Evolutionary conservation across 1,284 basidiomycete species (phyloP), one percentile per base, ranked within the genome.

Genomic region (Irpex lacteus): DNA sequence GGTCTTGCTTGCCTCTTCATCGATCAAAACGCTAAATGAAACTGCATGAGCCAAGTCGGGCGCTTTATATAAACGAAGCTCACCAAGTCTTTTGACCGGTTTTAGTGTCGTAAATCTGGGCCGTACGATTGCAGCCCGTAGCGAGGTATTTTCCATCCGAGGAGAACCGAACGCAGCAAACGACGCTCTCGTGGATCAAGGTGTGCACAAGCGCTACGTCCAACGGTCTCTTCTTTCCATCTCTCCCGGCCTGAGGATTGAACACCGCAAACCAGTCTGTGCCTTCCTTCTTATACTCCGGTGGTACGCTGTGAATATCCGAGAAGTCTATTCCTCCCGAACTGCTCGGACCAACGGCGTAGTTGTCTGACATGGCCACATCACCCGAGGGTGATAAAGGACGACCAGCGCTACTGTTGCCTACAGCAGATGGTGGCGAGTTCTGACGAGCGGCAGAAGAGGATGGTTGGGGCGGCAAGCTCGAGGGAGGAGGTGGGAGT

Each of bases 181-280:
- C 95, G 9, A 96, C 94, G 74, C 91, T 92, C 75, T 98, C 95
- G 75, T 99, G 97, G 72, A 90, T 88, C 38, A 99, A 81, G 1
- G 93, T 98, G 76, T 98, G 95, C 19, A 96, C 89, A 62, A 98
- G 78, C 57, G 81, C 82, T n/a, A 99, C 94, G 75, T 98, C 95
- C 63, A 98, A 80, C 64, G 87, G 84, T 59, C 90, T 83, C 78
- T 95, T 93, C 65, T 72, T 72, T 15, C 66, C 62, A 19, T 70
- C 71, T 44, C 67, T 64, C 15, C 56, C 60, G 47, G 86, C 87
- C 71, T 92, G 90, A 13, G 93, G 91, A 75, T 95, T 98, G 82
- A 95, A 98, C 60, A 98, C 86, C 18, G 94, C 95, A 72, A 96
- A 92, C 97, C 97, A 99, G 76, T 98, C 98, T 44, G 82, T 80